Evolutionary conservation across 1,284 basidiomycete species (phyloP).

Genomic region (Malassezia cuniculi): DNA sequence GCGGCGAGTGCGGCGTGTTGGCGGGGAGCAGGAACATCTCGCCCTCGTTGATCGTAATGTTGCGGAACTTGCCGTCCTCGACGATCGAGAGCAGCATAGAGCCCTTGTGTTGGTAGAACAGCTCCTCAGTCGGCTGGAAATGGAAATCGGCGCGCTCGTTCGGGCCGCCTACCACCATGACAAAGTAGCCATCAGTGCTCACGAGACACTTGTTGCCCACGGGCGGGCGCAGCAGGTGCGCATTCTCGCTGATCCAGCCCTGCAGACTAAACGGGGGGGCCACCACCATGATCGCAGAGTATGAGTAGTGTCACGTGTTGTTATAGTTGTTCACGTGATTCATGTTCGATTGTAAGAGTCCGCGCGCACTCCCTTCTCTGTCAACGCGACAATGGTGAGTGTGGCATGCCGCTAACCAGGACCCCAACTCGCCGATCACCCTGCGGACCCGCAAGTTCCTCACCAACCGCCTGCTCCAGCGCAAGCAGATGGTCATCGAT

Average conservation of each 20-base stretch:
- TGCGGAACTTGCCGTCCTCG: conserved; percentile 62
- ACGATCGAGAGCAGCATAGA: conserved; percentile 76
- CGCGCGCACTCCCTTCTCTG: no score
- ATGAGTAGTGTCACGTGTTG: conserved; percentile 5
- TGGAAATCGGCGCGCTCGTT: conserved; percentile 42
- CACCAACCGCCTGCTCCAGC: conserved; percentile 92
- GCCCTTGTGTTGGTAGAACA: conserved; percentile 42
- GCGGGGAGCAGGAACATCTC: conserved; percentile 76
- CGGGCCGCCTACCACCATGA: conserved; percentile 43
- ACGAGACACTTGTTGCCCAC: conserved; percentile 45
- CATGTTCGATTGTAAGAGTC: no score
- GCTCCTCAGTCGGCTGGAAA: conserved; percentile 39
- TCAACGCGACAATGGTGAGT: not conserved
- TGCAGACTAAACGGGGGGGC: conserved; percentile 43
- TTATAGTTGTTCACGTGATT: conserved; percentile 13
- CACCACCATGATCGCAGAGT: conserved; percentile 14
- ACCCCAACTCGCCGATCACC: conserved; percentile 79
- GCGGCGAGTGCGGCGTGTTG: conserved; percentile 88
- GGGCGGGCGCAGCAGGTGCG: conserved; percentile 40
- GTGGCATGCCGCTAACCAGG: conserved; percentile 44
- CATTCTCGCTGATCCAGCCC: conserved; percentile 43
- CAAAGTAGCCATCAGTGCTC: conserved; percentile 33
- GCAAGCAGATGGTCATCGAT: conserved; percentile 66
- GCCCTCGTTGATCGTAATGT: conserved; percentile 80
- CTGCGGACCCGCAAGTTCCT: conserved; percentile 99